Evolutionary conservation across 805 yeast genomes (phyloP).

Genomic region (Starmera amethionina): DNA sequence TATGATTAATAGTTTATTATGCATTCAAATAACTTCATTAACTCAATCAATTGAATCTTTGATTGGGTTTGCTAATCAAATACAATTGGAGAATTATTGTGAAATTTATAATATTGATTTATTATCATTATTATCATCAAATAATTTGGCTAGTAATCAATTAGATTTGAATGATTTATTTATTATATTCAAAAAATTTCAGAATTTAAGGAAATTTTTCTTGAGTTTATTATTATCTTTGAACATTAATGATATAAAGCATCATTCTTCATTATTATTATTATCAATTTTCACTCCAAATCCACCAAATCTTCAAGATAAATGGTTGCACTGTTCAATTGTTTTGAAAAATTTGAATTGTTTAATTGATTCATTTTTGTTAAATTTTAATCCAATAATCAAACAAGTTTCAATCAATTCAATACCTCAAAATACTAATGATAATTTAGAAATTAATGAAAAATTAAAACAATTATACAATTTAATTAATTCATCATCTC

Average conservation of each 20-base stretch:
- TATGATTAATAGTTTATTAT: conserved; percentile 21
- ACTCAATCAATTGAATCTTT: conserved; percentile 18
- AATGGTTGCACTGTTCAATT: too few species aligned
- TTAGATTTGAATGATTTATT: conserved; percentile 15
- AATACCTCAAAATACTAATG: neutral
- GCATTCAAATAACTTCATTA: conserved; percentile 22
- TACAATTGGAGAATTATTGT: conserved; percentile 31
- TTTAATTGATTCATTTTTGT: too few species aligned
- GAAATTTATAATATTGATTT: conserved; percentile 30
- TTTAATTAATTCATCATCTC: neutral
- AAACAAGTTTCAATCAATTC: too few species aligned
- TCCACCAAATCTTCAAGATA: conserved; percentile 2
- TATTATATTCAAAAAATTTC: conserved; percentile 23
- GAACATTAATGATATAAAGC: conserved; percentile 4
- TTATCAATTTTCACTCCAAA: conserved; percentile 6
- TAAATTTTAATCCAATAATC: too few species aligned
- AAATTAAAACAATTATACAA: neutral
- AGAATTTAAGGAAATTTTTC: conserved; percentile 29
- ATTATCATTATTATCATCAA: conserved; percentile 17
- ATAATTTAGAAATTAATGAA: neutral
- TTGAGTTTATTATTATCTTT: conserved; percentile 33
- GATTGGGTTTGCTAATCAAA: conserved; percentile 20
- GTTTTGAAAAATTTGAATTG: too few species aligned
- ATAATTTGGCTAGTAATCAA: conserved; percentile 3
- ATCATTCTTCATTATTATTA: conserved; percentile 16